Percentiles rank a stretch among this genome's conserved stretches.
Evolutionary conservation across 139 green algal species (phyloP).

Genomic region (Astrephomene gubernaculifera): DNA sequence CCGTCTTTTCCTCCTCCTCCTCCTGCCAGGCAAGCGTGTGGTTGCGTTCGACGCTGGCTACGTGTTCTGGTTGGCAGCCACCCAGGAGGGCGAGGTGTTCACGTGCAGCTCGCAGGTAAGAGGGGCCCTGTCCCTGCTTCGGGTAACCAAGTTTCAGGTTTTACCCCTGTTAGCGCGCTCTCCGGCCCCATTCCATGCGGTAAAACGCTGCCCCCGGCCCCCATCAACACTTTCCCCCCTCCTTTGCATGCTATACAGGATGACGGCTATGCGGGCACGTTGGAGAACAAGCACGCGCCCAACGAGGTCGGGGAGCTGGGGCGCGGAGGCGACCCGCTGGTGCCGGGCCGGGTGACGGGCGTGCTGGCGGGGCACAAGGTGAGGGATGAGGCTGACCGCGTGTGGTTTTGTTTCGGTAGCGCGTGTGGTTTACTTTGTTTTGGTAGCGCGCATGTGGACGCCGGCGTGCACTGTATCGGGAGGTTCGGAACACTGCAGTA

Average conservation of each 20-base stretch:
- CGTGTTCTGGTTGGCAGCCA: slow-evolving; percentile 66
- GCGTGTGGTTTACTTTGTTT: too few relatives aligned
- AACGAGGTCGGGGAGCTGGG: slow-evolving; percentile 63
- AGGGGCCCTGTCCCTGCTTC: background rate
- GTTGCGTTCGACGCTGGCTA: slow-evolving; percentile 68
- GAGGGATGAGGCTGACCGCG: too few relatives aligned
- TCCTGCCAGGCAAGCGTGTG: slow-evolving; percentile 51
- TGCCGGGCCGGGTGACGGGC: slow-evolving; percentile 28
- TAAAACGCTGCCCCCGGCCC: background rate
- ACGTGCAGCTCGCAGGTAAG: slow-evolving; percentile 66
- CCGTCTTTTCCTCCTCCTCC: too few relatives aligned
- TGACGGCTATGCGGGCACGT: slow-evolving; percentile 67
- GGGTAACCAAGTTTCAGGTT: too few relatives aligned
- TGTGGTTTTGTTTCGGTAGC: too few relatives aligned
- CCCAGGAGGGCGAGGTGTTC: slow-evolving; percentile 58
- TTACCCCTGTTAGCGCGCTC: too few relatives aligned
- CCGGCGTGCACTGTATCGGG: too few relatives aligned
- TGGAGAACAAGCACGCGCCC: slow-evolving; percentile 47
- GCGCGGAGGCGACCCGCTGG: slow-evolving; percentile 42
- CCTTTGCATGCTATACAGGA: slow-evolving; percentile 29
- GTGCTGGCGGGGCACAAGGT: slow-evolving; percentile 35
- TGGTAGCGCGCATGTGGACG: too few relatives aligned
- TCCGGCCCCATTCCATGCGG: too few relatives aligned
- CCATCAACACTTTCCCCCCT: background rate
- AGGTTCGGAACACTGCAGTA: too few relatives aligned